A percentile compares a stretch with the other conserved stretches of the same genome.
Evolutionary conservation across 768 basidiomycete genomes (phyloP).

Genomic region (Kockovaella imperatae): DNA sequence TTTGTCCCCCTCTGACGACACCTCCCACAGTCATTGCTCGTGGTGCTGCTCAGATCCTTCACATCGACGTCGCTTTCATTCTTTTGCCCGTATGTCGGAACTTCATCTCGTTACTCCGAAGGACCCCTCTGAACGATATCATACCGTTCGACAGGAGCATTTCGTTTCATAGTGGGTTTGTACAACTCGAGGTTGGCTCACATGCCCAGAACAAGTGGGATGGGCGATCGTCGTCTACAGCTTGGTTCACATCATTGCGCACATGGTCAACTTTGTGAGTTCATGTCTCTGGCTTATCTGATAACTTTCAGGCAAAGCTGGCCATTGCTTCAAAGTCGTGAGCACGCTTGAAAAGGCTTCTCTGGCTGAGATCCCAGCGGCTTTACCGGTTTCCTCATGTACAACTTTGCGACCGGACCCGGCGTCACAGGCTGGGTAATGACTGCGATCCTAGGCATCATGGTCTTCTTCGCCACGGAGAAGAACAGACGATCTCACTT

Average conservation of each 20-base stretch:
- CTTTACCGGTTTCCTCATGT: slow-evolving; percentile 61
- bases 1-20: neutral
- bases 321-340: slow-evolving; percentile 47
- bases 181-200: neutral
- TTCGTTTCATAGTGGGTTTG: slow-evolving; percentile 53
- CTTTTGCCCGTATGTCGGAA: slow-evolving; percentile 91
- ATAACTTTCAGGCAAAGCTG: slow-evolving; percentile 67
- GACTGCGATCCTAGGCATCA: slow-evolving; percentile 59
- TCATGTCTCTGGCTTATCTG: neutral
- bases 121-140: slow-evolving; percentile 57
- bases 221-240: slow-evolving; percentile 81
- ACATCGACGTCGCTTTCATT: slow-evolving; percentile 85
- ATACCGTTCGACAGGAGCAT: slow-evolving; percentile 78
- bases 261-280: slow-evolving; percentile 48
- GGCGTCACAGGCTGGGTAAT: slow-evolving; percentile 78
- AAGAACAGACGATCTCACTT: slow-evolving; percentile 69
- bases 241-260: slow-evolving; percentile 67
- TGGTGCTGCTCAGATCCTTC: slow-evolving; percentile 77
- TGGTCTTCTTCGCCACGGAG: slow-evolving; percentile 80
- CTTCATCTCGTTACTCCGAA: slow-evolving; percentile 80
- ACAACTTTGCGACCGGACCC: slow-evolving; percentile 63
- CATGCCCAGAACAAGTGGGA: slow-evolving; percentile 63
- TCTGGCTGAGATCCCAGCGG: slow-evolving; percentile 47
- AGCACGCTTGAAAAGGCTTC: neutral
- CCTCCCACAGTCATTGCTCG: slow-evolving; percentile 64